Conservation (phyloP, 371 early-diverging fungal genomes). For the Mortierella polycephala region DNA sequence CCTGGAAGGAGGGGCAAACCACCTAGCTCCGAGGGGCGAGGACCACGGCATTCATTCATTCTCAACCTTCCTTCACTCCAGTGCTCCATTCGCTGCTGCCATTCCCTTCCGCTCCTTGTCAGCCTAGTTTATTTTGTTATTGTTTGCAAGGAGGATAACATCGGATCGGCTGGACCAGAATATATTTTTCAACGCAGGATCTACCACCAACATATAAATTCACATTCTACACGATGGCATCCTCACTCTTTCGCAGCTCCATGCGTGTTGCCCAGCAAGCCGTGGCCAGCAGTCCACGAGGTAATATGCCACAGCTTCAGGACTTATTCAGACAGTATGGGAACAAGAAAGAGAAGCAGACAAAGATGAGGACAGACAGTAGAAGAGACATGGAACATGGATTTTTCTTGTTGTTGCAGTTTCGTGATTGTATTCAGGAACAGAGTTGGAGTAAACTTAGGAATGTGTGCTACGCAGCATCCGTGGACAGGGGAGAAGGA, state of each 20-base stretch:
- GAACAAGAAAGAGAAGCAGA: background rate
- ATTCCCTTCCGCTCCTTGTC: background rate
- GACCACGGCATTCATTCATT: background rate
- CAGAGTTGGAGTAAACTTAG: no score
- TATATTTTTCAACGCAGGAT: background rate
- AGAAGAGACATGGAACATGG: no score
- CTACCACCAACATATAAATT: background rate
- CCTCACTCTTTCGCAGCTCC: constrained; percentile 47
- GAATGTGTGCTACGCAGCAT: no score
- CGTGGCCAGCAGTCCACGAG: constrained; percentile 38
- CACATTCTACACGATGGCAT: constrained; percentile 25
- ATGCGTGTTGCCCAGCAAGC: constrained; percentile 36
- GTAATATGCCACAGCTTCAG: constrained; percentile 10
- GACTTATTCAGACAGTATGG: background rate
- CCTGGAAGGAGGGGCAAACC: no score
- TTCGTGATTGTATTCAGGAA: no score
- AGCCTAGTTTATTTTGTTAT: no score
- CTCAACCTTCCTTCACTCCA: background rate
- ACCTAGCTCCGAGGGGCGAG: no score
- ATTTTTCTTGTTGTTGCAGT: no score
- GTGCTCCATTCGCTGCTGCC: no score
- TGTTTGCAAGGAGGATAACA: no score
- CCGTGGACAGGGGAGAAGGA: no score
- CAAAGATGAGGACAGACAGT: background rate
- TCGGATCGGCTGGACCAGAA: no score